phyloP scores from a whole-genome alignment of 1,139 yeast species.

The Ashbya aceris region DNA sequence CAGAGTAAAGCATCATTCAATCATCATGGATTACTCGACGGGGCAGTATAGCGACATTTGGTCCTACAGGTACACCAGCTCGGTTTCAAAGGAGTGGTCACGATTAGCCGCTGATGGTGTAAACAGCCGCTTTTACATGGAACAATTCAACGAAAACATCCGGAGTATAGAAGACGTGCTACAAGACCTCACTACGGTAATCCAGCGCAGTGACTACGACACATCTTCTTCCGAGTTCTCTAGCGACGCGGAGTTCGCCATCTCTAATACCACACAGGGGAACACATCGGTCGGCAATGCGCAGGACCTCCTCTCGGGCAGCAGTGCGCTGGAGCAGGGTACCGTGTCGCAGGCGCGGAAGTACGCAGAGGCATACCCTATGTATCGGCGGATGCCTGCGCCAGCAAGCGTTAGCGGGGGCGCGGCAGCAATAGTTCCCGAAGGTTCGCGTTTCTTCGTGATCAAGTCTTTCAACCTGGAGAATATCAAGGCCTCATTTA shows the following conservation, averaged over 20 bases:
- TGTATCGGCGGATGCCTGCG: conserved; percentile 9
- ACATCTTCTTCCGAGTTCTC: conserved; percentile 2
- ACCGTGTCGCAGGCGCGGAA: not conserved
- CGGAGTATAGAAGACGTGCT: conserved; percentile 3
- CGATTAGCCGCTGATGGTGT: conserved; percentile 4
- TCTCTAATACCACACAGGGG: conserved; percentile 1
- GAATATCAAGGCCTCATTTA: conserved; percentile 43
- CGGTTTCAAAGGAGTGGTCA: conserved; percentile 3
- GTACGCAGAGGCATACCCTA: conserved; percentile 1
- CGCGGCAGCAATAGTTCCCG: conserved; percentile 19
- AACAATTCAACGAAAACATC: conserved; percentile 2
- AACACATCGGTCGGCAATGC: not conserved
- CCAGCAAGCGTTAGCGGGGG: conserved; percentile 12
- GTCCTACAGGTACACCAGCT: conserved; percentile 1
- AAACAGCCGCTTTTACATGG: not conserved
- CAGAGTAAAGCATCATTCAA: no score
- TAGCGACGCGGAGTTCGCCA: conserved; percentile 1
- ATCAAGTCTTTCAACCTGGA: conserved; percentile 44
- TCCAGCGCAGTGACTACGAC: conserved; percentile 2
- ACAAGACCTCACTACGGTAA: conserved; percentile 1
- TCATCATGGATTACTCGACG: conserved; percentile 1
- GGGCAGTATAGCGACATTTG: conserved; percentile 3
- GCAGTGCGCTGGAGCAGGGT: not conserved
- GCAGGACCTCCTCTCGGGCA: not conserved
- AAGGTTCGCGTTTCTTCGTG: conserved; percentile 40